Evolutionary conservation across 2,329 filamentous ascomycete species (phyloP), one percentile per base, ranked within the genome.

Genomic region (Aspergillus alliaceus): DNA sequence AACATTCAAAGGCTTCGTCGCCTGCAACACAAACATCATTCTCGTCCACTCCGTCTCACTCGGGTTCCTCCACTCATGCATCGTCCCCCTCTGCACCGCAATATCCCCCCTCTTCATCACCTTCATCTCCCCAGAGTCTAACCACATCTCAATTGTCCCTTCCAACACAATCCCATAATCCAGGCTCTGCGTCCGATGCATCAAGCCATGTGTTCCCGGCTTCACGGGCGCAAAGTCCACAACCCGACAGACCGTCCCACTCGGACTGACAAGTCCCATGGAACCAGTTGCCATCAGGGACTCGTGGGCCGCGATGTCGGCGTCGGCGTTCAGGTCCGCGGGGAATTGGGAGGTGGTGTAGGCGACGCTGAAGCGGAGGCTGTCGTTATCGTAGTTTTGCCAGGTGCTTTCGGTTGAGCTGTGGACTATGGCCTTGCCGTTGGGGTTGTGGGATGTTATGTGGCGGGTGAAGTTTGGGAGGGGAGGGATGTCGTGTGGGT

Each of bases 131-230:
- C 83, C 82, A n/a, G 78, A 77, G 57, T 84, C 83, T 4, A 85
- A 68, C 3, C 79, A 54, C 69, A 84, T 73, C 58, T 83, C 80
- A 27, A 85, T 65, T 62, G 77, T 74, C 1, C 83, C 83, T 61
- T 85, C 82, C 6, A 85, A 63, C 2, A 85, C 76, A 53, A 84
- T 75, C 2, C 82, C 83, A 59, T 81, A 85, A 63, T 85, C 83
- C 2, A 85, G 69, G 37, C 76, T 81, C 61, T 81, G 75, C 0
- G 82, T 84, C 12, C 82, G 77, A 61, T 85, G 83, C 75, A 84
- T 81, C 18, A 78, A 67, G 18, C 73, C 74, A 20, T 68, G 65
- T 35, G 75, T 74, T 20, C 73, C 74, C 20, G 69, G 65, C 37
- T 75, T 74, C 3, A 68, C 71, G 0, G 81, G 81, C 0, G 71